Percentiles rank a stretch among this genome's conserved stretches.
phyloP scores from a whole-genome alignment of 208 protist genomes.

The Leishmania lainsoni region DNA sequence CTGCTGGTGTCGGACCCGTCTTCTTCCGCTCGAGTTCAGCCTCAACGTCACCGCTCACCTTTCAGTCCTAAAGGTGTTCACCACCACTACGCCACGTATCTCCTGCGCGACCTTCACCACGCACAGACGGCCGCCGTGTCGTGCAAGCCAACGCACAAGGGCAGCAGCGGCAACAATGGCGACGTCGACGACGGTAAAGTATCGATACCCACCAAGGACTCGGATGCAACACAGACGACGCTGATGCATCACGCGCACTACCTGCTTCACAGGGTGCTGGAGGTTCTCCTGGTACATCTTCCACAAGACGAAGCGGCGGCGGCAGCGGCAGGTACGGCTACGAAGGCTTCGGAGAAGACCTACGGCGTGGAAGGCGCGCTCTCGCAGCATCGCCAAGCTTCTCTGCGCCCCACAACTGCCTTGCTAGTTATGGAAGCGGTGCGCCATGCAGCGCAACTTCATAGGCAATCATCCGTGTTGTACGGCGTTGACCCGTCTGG shows the following conservation, averaged over 20 bases:
- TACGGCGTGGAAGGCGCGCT: neutral
- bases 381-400: neutral
- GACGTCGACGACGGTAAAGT: neutral
- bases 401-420: constrained; percentile 24
- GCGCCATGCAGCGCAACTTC: constrained; percentile 12
- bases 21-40: neutral
- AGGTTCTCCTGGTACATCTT: constrained; percentile 37
- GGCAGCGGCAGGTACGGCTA: neutral
- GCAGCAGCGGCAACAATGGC: neutral
- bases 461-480: neutral
- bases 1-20: neutral
- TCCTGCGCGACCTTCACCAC: neutral
- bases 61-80: constrained; percentile 20
- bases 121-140: neutral
- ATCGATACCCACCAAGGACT: neutral
- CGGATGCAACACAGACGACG: neutral
- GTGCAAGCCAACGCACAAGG: neutral
- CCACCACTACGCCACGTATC: constrained; percentile 15
- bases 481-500: neutral
- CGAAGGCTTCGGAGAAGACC: neutral
- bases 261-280: constrained; percentile 22
- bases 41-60: neutral
- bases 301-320: constrained; percentile 9
- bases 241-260: neutral
- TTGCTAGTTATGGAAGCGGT: constrained; percentile 27